phyloP scores from a whole-genome alignment of 2,329 filamentous ascomycete genomes.

The Xylariaceae sp. region DNA sequence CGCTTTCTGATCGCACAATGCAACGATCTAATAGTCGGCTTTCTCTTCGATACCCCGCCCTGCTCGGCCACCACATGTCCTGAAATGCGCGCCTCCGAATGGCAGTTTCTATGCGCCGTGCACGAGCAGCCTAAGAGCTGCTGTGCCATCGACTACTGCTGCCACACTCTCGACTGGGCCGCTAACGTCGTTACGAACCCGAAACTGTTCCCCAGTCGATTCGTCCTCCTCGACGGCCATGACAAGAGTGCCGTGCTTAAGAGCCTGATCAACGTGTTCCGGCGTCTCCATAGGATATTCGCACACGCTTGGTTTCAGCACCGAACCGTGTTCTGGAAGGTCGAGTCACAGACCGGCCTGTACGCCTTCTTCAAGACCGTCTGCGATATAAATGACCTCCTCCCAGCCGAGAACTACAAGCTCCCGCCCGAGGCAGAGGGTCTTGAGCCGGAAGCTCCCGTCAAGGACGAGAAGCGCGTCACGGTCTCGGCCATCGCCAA shows the following conservation, averaged over 20 bases:
- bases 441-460: constrained; percentile 47
- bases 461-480: constrained; percentile 38
- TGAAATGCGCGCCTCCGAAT: constrained; percentile 97
- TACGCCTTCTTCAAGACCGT: constrained; percentile 98
- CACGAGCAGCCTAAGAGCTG: constrained; percentile 95
- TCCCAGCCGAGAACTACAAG: constrained; percentile 93
- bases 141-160: constrained; percentile 98
- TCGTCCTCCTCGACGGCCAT: constrained; percentile 54
- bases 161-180: constrained; percentile 96
- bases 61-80: constrained; percentile 88
- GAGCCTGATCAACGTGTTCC: constrained; percentile 91
- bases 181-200: constrained; percentile 89
- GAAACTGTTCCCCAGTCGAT: constrained; percentile 88
- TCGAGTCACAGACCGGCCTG: constrained; percentile 83
- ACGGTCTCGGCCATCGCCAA: constrained; percentile 32
- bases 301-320: constrained; percentile 99
- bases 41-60: constrained; percentile 84
- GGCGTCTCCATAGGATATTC: constrained; percentile 91
- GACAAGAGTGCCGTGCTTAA: constrained; percentile 63
- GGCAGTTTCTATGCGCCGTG: constrained; percentile 97
- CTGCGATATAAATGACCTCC: constrained; percentile 83
- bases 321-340: constrained; percentile 87
- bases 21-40: constrained; percentile 85
- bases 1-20: constrained; percentile 93
- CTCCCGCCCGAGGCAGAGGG: constrained; percentile 91